phyloP scores from a whole-genome alignment of 768 basidiomycete species.

The Calocybe cyanea region DNA sequence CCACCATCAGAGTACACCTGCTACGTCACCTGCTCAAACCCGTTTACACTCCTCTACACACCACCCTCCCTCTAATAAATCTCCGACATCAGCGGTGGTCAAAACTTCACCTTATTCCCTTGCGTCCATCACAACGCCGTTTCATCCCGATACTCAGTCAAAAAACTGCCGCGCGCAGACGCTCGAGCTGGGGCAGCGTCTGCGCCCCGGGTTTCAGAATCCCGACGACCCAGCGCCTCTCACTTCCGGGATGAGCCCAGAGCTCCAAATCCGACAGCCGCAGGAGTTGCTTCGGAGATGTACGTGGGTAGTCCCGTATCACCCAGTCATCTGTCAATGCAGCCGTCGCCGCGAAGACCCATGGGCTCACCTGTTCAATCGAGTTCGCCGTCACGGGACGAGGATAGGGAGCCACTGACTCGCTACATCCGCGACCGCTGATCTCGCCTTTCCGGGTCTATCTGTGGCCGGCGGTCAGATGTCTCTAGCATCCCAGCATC shows the following conservation, averaged over 20 bases:
- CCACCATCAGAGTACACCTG: conserved; percentile 17
- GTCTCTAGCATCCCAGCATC: conserved; percentile 3
- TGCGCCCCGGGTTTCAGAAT: conserved; percentile 50
- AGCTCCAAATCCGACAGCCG: conserved; percentile 7
- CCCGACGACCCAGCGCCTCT: conserved; percentile 38
- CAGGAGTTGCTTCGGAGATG: conserved; percentile 21
- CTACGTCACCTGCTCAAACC: conserved; percentile 22
- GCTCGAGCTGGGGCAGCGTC: conserved; percentile 74
- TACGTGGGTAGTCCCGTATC: conserved; percentile 21
- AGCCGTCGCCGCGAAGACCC: conserved; percentile 29
- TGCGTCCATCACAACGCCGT: conserved; percentile 39
- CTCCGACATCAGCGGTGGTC: conserved; percentile 21
- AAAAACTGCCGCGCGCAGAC: conserved; percentile 82
- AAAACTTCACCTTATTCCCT: conserved; percentile 34
- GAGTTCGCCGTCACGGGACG: conserved; percentile 30
- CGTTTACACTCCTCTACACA: conserved; percentile 17
- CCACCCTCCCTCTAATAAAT: conserved; percentile 17
- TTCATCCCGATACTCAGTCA: conserved; percentile 42
- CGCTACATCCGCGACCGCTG: conserved; percentile 22
- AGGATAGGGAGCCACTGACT: conserved; percentile 26
- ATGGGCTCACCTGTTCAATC: conserved; percentile 28
- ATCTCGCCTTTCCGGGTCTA: conserved; percentile 7
- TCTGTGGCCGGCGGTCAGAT: conserved; percentile 10
- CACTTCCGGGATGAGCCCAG: conserved; percentile 21
- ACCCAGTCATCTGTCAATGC: conserved; percentile 26